These are phyloP conservation scores for Mortierella sp. DNA, from an alignment of 371 early-diverging fungal genomes.

Conservation along the genomic window DNA sequence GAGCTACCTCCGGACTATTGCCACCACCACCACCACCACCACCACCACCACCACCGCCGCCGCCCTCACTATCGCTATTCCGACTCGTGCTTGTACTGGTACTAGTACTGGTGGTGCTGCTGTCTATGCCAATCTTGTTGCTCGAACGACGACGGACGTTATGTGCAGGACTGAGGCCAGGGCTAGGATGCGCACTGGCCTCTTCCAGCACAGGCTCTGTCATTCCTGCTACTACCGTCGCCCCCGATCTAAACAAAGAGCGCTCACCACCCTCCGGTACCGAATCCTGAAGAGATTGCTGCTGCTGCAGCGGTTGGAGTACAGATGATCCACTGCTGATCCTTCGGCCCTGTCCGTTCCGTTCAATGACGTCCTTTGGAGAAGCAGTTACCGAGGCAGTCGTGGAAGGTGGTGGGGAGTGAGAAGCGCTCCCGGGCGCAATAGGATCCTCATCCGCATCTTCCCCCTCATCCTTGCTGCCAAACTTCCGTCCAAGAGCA, in stretches of 20 bases:
- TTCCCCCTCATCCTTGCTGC: background rate
- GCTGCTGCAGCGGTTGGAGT: background rate
- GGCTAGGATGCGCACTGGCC: background rate
- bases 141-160: constrained; percentile 8
- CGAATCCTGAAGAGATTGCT: background rate
- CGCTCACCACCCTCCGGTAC: background rate
- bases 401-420: constrained; percentile 10
- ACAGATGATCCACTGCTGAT: background rate
- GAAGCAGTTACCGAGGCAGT: background rate
- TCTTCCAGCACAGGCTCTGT: background rate
- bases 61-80: background rate
- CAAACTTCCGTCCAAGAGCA: background rate
- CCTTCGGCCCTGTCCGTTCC: background rate
- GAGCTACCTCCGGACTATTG: background rate
- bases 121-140: constrained; percentile 15
- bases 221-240: background rate
- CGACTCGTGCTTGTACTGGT: constrained; percentile 1
- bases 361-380: background rate
- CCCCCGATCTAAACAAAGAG: background rate
- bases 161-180: background rate
- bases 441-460: background rate
- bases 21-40: too few species aligned
- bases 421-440: background rate
- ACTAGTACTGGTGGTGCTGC: too few species aligned
- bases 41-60: background rate